Percentiles rank a stretch among this genome's conserved stretches.
phyloP scores from a whole-genome alignment of 108 stramenopile species.

The Asterionellopsis glacialis region DNA sequence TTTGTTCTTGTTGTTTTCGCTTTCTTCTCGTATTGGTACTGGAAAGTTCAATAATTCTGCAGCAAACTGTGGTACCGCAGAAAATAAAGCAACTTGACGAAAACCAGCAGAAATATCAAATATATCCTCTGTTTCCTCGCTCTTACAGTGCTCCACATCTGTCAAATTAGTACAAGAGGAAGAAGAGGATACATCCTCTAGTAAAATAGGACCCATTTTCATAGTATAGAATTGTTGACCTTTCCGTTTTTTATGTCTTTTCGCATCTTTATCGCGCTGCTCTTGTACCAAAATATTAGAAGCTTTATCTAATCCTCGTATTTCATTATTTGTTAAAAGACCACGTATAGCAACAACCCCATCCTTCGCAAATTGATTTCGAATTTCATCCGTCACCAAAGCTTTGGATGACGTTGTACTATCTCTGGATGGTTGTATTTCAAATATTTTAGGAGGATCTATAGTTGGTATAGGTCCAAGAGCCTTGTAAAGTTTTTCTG shows the following conservation, averaged over 20 bases:
- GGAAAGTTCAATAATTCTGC: constrained; percentile 21
- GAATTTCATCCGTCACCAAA: constrained; percentile 18
- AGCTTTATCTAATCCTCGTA: constrained; percentile 25
- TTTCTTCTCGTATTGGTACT: background rate
- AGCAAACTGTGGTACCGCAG: constrained; percentile 31
- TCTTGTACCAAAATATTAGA: constrained; percentile 18
- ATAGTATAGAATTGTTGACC: constrained; percentile 63
- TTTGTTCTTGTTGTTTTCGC: background rate
- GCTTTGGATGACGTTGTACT: background rate
- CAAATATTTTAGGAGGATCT: background rate
- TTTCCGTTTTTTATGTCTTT: constrained; percentile 2
- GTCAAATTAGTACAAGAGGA: too few relatives aligned
- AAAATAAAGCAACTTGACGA: constrained; percentile 25
- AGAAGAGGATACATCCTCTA: constrained; percentile 2
- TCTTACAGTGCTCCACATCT: too few relatives aligned
- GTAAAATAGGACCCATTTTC: constrained; percentile 54
- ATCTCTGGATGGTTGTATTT: background rate
- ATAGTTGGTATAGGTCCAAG: background rate
- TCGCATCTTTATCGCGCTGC: constrained; percentile 11
- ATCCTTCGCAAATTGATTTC: constrained; percentile 32
- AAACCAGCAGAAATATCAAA: constrained; percentile 16
- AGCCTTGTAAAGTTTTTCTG: background rate
- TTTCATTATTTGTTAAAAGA: constrained; percentile 21
- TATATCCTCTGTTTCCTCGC: constrained; percentile 1
- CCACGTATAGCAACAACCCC: constrained; percentile 63